Base-by-base conservation (phyloP, 2,329 filamentous ascomycete genomes). In the Verticillium nubilum region DNA sequence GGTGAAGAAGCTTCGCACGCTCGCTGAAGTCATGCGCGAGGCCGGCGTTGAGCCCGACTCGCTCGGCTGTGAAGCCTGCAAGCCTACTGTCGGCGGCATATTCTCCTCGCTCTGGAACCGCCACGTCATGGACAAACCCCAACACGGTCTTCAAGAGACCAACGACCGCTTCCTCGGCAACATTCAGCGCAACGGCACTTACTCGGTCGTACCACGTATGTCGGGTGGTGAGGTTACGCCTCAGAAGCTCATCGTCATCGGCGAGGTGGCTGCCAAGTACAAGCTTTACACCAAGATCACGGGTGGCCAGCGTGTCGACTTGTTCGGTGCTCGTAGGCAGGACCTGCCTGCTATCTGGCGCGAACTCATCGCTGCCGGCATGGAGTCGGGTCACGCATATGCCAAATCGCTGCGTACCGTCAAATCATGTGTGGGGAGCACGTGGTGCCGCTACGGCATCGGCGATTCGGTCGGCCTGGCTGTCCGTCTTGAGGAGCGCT, bases 391-490 rank as follows among this genome's bases (percentile, higher is more conserved):
- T 0, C 92, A 97, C 70, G 92, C 91, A 0, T 97, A 97, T 70
- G 92, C 91, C 47, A 97, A 97, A 76, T 89, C 90, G 4, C 80
- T 97, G 53, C 83, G 92, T 52, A 96, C 92, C 0, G 91, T 97
- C 69, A 97, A 97, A 81, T 92, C 89, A 61, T 97, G 92, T 67
- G 92, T 97, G 1, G 92, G 92, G 25, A 92, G 90, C 1, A 93
- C 91, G 1, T 97, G 92, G 92, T 97, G 92, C 69, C 83, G 92
- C 1, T 97, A 88, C 67, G 92, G 92, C 58, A 88, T 97, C 59
- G 91, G 91, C 28, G 92, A 97, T 75, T 92, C 89, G 72, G 92
- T 97, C 0, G 92, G 92, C 12, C 91, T 97, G 88, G 92, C 92
- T 0, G 87, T 97, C 17, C 83, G 91, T 3, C 75, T 96, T 0